phyloP scores from a whole-genome alignment of 2,329 filamentous ascomycete species.

The Colletotrichum theobromicola region DNA sequence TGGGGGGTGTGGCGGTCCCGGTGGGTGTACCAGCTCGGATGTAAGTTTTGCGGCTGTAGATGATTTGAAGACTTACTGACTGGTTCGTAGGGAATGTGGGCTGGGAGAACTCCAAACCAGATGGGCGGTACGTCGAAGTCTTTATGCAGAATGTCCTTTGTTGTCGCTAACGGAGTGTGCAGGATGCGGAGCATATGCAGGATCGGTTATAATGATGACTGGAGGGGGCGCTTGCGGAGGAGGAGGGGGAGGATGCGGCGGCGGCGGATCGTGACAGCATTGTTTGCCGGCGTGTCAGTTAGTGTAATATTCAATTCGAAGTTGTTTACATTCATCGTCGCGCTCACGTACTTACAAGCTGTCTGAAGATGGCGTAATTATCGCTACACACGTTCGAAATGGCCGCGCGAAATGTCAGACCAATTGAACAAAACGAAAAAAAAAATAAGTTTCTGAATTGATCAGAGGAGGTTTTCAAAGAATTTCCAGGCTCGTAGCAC shows the following conservation, averaged over 20 bases:
- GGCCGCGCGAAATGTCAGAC: background rate
- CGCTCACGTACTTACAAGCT: background rate
- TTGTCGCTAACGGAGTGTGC: background rate
- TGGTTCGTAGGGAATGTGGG: background rate
- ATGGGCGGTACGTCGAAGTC: background rate
- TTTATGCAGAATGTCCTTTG: background rate
- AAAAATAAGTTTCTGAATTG: background rate
- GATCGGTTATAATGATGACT: background rate
- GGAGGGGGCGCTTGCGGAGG: background rate
- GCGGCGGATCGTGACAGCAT: background rate
- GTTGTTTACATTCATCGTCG: background rate
- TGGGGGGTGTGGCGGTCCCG: slow-evolving; percentile 49
- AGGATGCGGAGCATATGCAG: background rate
- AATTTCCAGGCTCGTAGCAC: background rate
- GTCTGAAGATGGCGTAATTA: background rate
- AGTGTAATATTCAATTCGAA: background rate
- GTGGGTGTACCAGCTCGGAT: slow-evolving; percentile 26
- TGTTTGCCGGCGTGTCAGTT: background rate
- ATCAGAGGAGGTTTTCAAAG: background rate
- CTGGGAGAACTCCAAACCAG: background rate
- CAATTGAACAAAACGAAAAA: background rate
- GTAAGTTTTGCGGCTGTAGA: background rate
- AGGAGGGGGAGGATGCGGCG: background rate
- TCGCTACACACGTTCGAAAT: background rate
- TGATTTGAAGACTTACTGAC: background rate